Evolutionary conservation across 805 yeast species (phyloP).

Genomic region (Nakazawaea populi): DNA sequence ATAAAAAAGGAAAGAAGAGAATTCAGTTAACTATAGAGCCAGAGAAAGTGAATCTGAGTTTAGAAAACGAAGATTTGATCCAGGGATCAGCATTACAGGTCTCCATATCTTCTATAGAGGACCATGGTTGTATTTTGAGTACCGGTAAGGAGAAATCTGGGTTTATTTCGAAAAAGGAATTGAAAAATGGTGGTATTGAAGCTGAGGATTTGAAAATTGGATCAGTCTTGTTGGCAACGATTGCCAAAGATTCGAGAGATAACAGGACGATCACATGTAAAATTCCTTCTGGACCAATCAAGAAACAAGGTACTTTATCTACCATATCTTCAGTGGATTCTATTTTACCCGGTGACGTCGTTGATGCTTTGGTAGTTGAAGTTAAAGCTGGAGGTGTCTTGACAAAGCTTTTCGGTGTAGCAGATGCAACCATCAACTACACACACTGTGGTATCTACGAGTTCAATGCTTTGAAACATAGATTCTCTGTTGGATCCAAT

Average conservation of each 20-base stretch:
- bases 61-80: conserved; percentile 60
- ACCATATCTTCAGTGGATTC: conserved; percentile 72
- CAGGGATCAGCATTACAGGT: conserved; percentile 68
- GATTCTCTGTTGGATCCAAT: conserved; percentile 60
- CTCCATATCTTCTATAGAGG: conserved; percentile 76
- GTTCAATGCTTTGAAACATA: conserved; percentile 45
- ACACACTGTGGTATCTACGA: conserved; percentile 54
- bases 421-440: conserved; percentile 63
- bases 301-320: conserved; percentile 41
- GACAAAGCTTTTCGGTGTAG: conserved; percentile 70
- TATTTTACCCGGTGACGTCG: conserved; percentile 77
- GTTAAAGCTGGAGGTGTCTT: conserved; percentile 56
- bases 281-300: conserved; percentile 35
- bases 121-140: conserved; percentile 80
- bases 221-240: conserved; percentile 59
- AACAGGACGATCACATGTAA: conserved; percentile 56
- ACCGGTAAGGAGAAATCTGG: conserved; percentile 61
- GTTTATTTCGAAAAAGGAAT: conserved; percentile 69
- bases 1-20: conserved; percentile 43
- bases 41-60: conserved; percentile 51
- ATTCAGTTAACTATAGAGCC: conserved; percentile 75
- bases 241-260: conserved; percentile 40
- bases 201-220: conserved; percentile 45
- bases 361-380: conserved; percentile 65
- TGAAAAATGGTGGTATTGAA: conserved; percentile 32